Evolutionary conservation across 768 basidiomycete species (phyloP), one percentile per base, ranked within the genome.

Genomic region (Podaxis mareebaensis): DNA sequence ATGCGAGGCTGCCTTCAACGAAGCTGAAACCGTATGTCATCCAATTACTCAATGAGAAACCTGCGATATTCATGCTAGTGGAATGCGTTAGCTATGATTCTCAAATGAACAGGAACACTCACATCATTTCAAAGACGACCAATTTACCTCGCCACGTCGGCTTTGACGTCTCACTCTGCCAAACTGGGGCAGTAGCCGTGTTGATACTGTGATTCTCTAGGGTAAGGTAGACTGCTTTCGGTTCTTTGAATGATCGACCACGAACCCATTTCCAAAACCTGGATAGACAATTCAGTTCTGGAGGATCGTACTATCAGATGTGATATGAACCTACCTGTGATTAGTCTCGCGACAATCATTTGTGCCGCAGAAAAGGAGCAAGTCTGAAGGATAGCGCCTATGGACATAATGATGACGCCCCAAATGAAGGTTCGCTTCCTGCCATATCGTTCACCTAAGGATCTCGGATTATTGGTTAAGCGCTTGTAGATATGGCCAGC

Each of bases 1-100:
- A 82, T 10, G 79, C 70, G 17, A 82, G 69, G 67, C 77, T 79
- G 22, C 81, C 80, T 5, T 70, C 57, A 17, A 77, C 65, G 66
- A 78, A 83, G 67, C 80, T 82, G 67, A 82, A 80, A 10, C 81
- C 79, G 64, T 83, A 83, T 0, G 82, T 83, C 79, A 83, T 80
- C 82, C 82, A 83, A 63, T 83, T 82, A 61, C 79, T 81, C 46
- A 82, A 66, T 1, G 81, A 82, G 64, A 83, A 83, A 0, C 81
- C 82, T 7, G 79, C 82, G 44, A 82, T 79, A 64, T 82, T 82
- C 79, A 82, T 81, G 39, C 81, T 82, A 54, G 53, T 22, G 24
- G 11, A 20, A 24, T 3, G 7, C 4, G 3, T 17, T 53, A 57
- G 57, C 57, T 3, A 30, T 28, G 12, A 54, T 53, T 7, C 30